Conservation (phyloP, 306 rosid species). For the Cucurbita argyrosperma region DNA sequence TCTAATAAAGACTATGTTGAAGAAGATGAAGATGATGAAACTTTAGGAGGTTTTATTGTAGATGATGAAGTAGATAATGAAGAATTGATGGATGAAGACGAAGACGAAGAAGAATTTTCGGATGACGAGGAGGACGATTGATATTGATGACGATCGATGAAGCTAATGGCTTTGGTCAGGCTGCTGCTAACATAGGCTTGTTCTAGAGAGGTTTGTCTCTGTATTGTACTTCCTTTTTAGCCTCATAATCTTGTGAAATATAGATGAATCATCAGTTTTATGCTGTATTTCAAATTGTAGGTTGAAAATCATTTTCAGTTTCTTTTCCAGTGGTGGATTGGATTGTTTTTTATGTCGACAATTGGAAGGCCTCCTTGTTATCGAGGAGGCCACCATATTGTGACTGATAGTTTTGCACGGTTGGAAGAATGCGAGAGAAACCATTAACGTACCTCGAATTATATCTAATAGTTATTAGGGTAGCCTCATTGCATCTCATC, state of each 20-base stretch:
- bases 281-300: neutral
- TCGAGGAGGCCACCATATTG: neutral
- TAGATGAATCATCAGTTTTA: neutral
- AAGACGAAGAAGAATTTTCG: constrained; percentile 22
- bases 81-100: constrained; percentile 33
- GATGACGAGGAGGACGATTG: constrained; percentile 17
- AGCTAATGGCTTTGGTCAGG: neutral
- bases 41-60: constrained; percentile 12
- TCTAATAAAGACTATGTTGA: constrained; percentile 2
- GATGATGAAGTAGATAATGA: constrained; percentile 33
- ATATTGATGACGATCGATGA: constrained; percentile 4
- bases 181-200: neutral
- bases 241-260: neutral
- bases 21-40: constrained; percentile 7
- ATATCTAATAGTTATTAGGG: neutral
- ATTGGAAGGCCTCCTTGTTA: neutral
- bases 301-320: neutral
- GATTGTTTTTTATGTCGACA: too few relatives aligned
- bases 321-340: neutral
- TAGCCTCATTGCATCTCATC: too few relatives aligned
- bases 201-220: neutral
- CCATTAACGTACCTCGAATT: neutral
- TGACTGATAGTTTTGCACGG: too few relatives aligned
- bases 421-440: neutral
- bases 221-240: neutral